Evolutionary conservation across 2,329 filamentous ascomycete species (phyloP), one percentile per base, ranked within the genome.

Genomic region (Myriosclerotinia curreyana): DNA sequence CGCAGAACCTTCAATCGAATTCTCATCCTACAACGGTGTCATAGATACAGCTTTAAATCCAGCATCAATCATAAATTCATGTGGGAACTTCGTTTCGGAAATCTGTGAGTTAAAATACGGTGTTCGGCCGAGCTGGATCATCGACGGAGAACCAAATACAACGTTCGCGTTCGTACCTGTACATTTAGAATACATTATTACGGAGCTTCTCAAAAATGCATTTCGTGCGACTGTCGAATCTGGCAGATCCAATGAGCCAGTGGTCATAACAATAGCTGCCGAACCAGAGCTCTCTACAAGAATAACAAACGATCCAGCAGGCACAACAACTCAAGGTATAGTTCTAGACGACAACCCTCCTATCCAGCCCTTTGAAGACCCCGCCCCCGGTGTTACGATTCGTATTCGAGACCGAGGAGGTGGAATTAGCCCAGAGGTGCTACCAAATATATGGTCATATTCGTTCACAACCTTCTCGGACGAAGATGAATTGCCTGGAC

Each of bases 41-140:
- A 98, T 99, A 67, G 94, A 99, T 77, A 97, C 95, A 0, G 88
- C 87, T 3, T 81, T 99, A 12, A 87, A 87, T 44, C 95, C 95
- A 0, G 90, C 92, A 0, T 83, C 85, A 53, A 91, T 94, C 50
- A 86, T 98, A 51, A 87, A 93, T 70, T 84, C 86, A 8, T 98
- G 94, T 77, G 93, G 93, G 60, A 87, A 88, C 65, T 96, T 95
- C 67, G 95, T 99, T 0, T 91, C 91, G 48, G 95, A 98, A 73
- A 96, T 98, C 66, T 98, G 94, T 79, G 95, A 98, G 79, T 83
- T 97, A 44, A 94, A 95, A 67, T 99, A 99, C 74, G 95, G 95
- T 60, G 86, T 96, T 1, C 86, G 95, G 0, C 95, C 95, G 0
- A 83, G 82, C 2, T 83, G 96, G 72, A 79, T 88, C 54, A 89